Evolutionary conservation across 768 basidiomycete species (phyloP).

Genomic region (Panellus pusillus): DNA sequence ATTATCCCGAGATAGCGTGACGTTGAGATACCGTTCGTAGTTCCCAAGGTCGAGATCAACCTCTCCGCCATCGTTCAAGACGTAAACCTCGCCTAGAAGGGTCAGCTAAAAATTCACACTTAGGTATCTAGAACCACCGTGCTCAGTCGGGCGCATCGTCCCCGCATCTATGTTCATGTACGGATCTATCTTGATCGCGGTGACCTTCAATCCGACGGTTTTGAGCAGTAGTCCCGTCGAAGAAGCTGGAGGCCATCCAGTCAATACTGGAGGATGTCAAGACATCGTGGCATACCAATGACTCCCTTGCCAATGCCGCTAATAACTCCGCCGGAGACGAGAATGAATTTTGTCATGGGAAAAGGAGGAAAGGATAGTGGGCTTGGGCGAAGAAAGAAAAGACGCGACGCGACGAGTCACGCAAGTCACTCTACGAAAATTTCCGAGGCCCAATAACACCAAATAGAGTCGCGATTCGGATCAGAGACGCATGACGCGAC

Average conservation of each 20-base stretch:
- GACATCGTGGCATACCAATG: conserved; percentile 66
- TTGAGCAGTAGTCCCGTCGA: conserved; percentile 95
- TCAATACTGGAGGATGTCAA: conserved; percentile 20
- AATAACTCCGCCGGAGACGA: conserved; percentile 96
- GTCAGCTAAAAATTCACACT: conserved; percentile 1
- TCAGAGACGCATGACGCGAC: too few species aligned
- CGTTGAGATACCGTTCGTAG: conserved; percentile 96
- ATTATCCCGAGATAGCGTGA: conserved; percentile 91
- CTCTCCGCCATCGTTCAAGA: conserved; percentile 97
- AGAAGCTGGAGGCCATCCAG: conserved; percentile 60
- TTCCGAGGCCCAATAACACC: conserved; percentile 1
- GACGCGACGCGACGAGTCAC: conserved; percentile 21
- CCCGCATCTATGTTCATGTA: conserved; percentile 99
- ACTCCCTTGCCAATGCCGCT: conserved; percentile 99
- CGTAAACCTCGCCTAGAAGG: conserved; percentile 89
- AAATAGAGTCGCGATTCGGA: not conserved
- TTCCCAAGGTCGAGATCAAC: conserved; percentile 98
- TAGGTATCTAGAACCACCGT: conserved; percentile 58
- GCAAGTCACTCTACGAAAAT: conserved; percentile 14
- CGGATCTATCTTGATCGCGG: conserved; percentile 99
- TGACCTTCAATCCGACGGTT: conserved; percentile 93
- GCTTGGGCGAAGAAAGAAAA: not conserved
- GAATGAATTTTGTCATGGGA: conserved; percentile 90
- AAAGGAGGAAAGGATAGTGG: not conserved
- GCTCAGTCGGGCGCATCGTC: conserved; percentile 98